Conservation (phyloP, 208 protist genomes). For the Polymyxa betae region DNA sequence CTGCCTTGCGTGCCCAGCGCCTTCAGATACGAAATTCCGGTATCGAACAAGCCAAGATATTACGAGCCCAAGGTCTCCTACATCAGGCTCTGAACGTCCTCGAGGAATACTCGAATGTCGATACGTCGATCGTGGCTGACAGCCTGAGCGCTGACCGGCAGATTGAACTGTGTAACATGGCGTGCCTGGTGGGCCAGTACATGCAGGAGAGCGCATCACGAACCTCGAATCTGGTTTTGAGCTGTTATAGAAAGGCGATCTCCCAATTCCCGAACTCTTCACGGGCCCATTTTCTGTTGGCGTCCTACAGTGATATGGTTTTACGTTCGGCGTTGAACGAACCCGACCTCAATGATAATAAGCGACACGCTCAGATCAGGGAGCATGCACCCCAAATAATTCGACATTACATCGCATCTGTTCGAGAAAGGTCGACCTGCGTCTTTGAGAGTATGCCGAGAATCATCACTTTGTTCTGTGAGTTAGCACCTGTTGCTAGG, state of each 20-base stretch:
- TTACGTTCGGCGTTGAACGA: conserved; percentile 18
- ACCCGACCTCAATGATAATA: background rate
- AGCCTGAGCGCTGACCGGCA: background rate
- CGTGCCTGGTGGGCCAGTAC: conserved; percentile 1
- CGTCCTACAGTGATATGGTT: conserved; percentile 22
- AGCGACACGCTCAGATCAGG: background rate
- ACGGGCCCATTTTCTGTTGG: conserved; percentile 30
- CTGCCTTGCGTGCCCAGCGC: conserved; percentile 5
- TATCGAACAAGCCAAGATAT: conserved; percentile 3
- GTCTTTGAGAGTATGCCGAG: conserved; percentile 5
- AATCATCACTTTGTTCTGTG: conserved; percentile 17
- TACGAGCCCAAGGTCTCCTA: background rate
- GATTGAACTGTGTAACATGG: conserved; percentile 16
- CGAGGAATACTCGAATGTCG: background rate
- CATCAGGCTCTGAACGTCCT: conserved; percentile 26
- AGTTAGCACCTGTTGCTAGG: background rate
- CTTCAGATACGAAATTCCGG: conserved; percentile 30
- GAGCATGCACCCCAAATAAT: background rate
- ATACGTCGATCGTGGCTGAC: background rate
- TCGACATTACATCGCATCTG: background rate
- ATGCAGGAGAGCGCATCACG: conserved; percentile 27
- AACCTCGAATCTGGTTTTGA: conserved; percentile 5
- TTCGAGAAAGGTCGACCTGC: background rate
- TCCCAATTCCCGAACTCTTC: background rate
- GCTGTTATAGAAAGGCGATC: background rate